Conservation (phyloP, 2,329 filamentous ascomycete genomes). For the Phaeosphaeriaceae sp. region DNA sequence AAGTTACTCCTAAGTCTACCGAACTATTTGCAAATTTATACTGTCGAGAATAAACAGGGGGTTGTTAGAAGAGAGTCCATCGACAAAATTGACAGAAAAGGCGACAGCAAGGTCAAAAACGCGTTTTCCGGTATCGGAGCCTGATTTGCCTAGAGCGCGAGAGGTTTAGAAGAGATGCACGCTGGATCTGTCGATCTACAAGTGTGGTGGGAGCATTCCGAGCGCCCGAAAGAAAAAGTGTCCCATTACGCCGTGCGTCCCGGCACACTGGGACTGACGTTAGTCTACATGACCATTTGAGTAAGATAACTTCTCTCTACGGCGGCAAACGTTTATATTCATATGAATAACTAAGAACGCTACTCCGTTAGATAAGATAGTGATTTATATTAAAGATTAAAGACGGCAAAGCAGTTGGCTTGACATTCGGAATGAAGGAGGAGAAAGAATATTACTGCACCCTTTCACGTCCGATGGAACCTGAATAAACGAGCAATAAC, state of each 20-base stretch:
- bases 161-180: neutral
- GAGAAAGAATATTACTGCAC: too few relatives aligned
- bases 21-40: constrained; percentile 2
- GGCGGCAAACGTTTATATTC: too few relatives aligned
- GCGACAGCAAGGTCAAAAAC: constrained; percentile 5
- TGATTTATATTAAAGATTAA: too few relatives aligned
- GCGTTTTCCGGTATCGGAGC: neutral
- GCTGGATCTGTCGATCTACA: neutral
- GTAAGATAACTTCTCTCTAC: too few relatives aligned
- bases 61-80: constrained; percentile 9
- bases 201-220: neutral
- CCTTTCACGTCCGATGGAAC: too few relatives aligned
- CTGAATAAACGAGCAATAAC: too few relatives aligned
- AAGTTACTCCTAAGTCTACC: constrained; percentile 7
- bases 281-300: too few relatives aligned
- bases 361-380: too few relatives aligned
- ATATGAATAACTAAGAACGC: too few relatives aligned
- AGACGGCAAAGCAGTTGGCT: too few relatives aligned
- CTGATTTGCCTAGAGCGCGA: neutral
- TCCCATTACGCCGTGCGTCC: constrained; percentile 1
- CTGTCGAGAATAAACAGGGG: constrained; percentile 13
- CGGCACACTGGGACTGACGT: neutral
- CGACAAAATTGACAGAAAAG: constrained; percentile 6
- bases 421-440: too few relatives aligned
- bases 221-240: neutral